A percentile compares a stretch with the other conserved stretches of the same genome.
These are phyloP conservation scores for Usnea hakonensis DNA, from an alignment of 495 filamentous ascomycete genomes.

Conservation along the genomic window DNA sequence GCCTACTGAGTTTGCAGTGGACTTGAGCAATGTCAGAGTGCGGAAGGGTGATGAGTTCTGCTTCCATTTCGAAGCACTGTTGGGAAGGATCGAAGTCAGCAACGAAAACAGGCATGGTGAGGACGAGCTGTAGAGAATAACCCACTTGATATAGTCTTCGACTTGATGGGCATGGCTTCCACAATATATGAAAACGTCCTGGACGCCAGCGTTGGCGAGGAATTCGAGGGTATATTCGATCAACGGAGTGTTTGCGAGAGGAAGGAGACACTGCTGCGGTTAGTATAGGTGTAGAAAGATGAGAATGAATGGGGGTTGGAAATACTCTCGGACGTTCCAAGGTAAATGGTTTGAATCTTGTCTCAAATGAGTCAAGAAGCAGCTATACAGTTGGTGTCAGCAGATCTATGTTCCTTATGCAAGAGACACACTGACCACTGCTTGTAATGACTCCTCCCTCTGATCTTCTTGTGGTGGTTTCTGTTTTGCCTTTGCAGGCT, in stretches of 20 bases:
- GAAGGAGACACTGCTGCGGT: slow-evolving; percentile 69
- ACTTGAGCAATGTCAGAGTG: slow-evolving; percentile 75
- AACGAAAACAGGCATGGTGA: neutral
- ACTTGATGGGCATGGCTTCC: slow-evolving; percentile 84
- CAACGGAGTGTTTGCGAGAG: slow-evolving; percentile 84
- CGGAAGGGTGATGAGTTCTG: slow-evolving; percentile 71
- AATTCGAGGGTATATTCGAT: slow-evolving; percentile 98
- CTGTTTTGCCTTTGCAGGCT: slow-evolving; percentile 54
- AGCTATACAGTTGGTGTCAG: slow-evolving; percentile 40
- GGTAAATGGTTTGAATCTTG: slow-evolving; percentile 81
- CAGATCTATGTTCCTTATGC: slow-evolving; percentile 16
- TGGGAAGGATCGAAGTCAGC: neutral
- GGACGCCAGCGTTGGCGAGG: slow-evolving; percentile 84
- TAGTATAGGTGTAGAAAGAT: neutral
- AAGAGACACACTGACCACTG: slow-evolving; percentile 55
- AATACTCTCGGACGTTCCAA: slow-evolving; percentile 77
- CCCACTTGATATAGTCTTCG: slow-evolving; percentile 71
- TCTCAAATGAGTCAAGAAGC: slow-evolving; percentile 89
- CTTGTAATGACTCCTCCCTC: slow-evolving; percentile 79
- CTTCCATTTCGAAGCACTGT: slow-evolving; percentile 61
- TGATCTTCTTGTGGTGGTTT: slow-evolving; percentile 55
- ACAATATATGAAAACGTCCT: slow-evolving; percentile 87
- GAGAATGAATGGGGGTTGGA: slow-evolving; percentile 19
- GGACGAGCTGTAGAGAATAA: neutral
- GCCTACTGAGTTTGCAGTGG: slow-evolving; percentile 78